These are phyloP conservation scores for Petunia secreta DNA, from an alignment of 257 asterid species.

Conservation along the genomic window DNA sequence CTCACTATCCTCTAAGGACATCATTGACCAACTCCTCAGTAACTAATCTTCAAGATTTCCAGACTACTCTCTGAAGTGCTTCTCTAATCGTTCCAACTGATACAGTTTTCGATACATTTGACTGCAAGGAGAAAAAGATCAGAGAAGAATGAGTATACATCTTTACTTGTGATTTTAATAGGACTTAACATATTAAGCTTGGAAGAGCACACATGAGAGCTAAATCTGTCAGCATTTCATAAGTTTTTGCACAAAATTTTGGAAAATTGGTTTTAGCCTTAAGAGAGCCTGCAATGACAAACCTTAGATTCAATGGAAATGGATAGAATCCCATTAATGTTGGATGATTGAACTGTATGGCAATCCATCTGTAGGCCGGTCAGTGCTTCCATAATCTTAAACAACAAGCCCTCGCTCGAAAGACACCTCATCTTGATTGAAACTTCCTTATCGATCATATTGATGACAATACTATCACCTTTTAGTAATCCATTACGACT, in stretches of 20 bases:
- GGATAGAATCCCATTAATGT: slow-evolving; percentile 60
- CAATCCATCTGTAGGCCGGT: slow-evolving; percentile 56
- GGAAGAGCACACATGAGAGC: background rate
- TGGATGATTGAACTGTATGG: slow-evolving; percentile 67
- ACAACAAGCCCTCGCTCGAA: slow-evolving; percentile 58
- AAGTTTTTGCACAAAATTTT: background rate
- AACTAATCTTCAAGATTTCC: slow-evolving; percentile 35
- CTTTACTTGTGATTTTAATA: background rate
- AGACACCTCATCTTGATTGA: slow-evolving; percentile 63
- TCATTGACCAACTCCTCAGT: background rate
- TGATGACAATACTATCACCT: slow-evolving; percentile 53
- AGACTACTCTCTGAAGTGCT: slow-evolving; percentile 59
- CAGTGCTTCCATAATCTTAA: slow-evolving; percentile 61
- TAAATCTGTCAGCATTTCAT: background rate
- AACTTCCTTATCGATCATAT: slow-evolving; percentile 52
- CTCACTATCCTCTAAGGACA: slow-evolving; percentile 7
- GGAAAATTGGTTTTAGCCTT: background rate
- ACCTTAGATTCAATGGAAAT: slow-evolving; percentile 78
- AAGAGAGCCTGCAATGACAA: slow-evolving; percentile 18
- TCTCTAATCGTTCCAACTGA: slow-evolving; percentile 61
- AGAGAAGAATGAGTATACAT: background rate
- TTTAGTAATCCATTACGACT: slow-evolving; percentile 37
- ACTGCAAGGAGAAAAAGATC: slow-evolving; percentile 50
- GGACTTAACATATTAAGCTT: background rate
- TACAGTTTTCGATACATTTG: slow-evolving; percentile 61